Conservation (phyloP, 2,329 filamentous ascomycete species). For the Coniochaeta ligniaria region DNA sequence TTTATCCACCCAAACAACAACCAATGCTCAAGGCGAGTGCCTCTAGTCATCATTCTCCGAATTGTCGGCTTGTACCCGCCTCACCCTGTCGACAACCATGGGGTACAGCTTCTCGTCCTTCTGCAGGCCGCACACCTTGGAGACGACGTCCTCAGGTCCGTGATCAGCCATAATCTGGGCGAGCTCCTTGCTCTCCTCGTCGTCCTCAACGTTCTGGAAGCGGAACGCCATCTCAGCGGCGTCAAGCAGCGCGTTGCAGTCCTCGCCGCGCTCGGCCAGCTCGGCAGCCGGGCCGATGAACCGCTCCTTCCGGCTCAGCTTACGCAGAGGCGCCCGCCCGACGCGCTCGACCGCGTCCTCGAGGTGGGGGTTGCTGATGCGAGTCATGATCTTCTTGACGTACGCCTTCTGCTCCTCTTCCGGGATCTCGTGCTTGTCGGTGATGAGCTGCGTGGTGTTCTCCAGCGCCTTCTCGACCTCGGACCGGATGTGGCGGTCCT, state of each 20-base stretch:
- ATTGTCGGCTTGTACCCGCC: constrained; percentile 68
- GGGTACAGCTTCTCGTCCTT: constrained; percentile 69
- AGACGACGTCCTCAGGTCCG: constrained; percentile 66
- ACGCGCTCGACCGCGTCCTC: constrained; percentile 94
- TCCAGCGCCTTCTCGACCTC: constrained; percentile 73
- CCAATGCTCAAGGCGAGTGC: not conserved
- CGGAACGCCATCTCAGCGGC: constrained; percentile 87
- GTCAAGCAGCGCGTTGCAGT: constrained; percentile 66
- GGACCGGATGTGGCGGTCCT: constrained; percentile 70
- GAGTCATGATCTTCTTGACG: constrained; percentile 83
- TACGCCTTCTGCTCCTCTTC: constrained; percentile 74
- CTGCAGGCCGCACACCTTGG: constrained; percentile 76
- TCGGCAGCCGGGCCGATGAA: constrained; percentile 90
- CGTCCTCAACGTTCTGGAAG: constrained; percentile 90
- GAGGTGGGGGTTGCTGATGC: constrained; percentile 88
- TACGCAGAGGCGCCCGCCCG: constrained; percentile 87
- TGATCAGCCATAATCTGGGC: constrained; percentile 77
- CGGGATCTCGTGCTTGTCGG: constrained; percentile 76
- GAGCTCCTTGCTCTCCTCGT: constrained; percentile 82
- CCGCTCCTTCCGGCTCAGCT: constrained; percentile 89
- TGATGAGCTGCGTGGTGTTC: constrained; percentile 83
- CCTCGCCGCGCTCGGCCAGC: constrained; percentile 73
- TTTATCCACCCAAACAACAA: not conserved
- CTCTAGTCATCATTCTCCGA: constrained; percentile 15
- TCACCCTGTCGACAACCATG: constrained; percentile 68